Percentiles rank a stretch among this genome's conserved stretches.
Evolutionary conservation across 2,329 filamentous ascomycete species (phyloP).

Genomic region (Colletotrichum sp.): DNA sequence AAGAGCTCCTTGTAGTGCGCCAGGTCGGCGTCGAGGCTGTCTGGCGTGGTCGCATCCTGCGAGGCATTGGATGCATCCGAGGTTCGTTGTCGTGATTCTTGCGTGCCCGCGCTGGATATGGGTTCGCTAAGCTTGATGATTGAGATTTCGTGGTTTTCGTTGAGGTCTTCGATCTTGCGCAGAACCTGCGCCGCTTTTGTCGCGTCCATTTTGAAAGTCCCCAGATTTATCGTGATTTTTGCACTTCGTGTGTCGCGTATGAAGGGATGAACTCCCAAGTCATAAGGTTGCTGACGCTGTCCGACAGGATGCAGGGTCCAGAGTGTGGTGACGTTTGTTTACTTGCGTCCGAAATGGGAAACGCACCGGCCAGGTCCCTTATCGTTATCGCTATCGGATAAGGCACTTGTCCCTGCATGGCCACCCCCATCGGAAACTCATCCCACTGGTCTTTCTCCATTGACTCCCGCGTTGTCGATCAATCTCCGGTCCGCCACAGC

Average conservation of each 20-base stretch:
- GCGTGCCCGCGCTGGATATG: constrained; percentile 60
- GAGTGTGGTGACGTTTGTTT: constrained; percentile 36
- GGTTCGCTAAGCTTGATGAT: constrained; percentile 81
- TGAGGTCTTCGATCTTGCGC: constrained; percentile 56
- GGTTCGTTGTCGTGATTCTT: constrained; percentile 53
- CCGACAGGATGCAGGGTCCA: background rate
- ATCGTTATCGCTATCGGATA: background rate
- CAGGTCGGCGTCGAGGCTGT: constrained; percentile 82
- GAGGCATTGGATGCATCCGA: constrained; percentile 75
- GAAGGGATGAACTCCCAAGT: background rate
- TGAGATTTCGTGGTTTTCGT: constrained; percentile 66
- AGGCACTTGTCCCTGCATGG: background rate
- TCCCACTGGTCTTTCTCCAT: background rate
- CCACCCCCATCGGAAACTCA: background rate
- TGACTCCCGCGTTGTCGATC: constrained; percentile 2
- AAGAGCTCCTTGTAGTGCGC: constrained; percentile 94
- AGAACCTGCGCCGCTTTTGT: constrained; percentile 46
- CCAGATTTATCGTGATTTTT: rapidly evolving
- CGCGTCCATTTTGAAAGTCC: constrained; percentile 30
- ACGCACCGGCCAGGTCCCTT: background rate
- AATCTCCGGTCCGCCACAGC: background rate
- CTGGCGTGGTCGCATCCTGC: constrained; percentile 72
- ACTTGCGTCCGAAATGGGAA: constrained; percentile 38
- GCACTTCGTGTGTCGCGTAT: background rate
- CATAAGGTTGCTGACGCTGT: background rate